Conservation (phyloP, 139 green algal genomes). For the Closterium sp. region DNA sequence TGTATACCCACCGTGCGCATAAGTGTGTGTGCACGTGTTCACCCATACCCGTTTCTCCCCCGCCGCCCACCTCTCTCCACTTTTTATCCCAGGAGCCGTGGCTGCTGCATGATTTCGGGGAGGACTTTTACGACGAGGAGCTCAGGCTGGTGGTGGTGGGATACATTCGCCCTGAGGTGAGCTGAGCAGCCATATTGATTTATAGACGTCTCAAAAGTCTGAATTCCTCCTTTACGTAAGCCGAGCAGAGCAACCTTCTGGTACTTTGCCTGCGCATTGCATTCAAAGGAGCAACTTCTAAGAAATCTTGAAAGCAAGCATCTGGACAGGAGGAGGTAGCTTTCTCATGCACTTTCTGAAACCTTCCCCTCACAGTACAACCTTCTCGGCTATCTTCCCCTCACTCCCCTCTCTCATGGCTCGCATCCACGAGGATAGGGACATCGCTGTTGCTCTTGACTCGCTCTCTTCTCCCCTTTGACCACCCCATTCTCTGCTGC, state of each 20-base stretch:
- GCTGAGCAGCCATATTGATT: not conserved
- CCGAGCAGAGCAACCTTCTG: too few species aligned
- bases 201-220: too few species aligned
- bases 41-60: too few species aligned
- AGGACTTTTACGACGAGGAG: slow-evolving; percentile 79
- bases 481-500: too few species aligned
- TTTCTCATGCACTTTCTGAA: not conserved
- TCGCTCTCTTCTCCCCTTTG: too few species aligned
- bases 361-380: not conserved
- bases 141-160: slow-evolving; percentile 55
- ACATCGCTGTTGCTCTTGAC: slow-evolving; percentile 6
- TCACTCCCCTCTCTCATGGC: slow-evolving; percentile 72
- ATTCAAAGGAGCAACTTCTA: too few species aligned
- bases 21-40: too few species aligned
- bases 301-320: too few species aligned
- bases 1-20: too few species aligned
- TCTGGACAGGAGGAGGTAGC: too few species aligned
- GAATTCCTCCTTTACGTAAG: too few species aligned
- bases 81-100: not conserved
- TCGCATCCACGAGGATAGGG: slow-evolving; percentile 59
- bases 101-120: slow-evolving; percentile 71
- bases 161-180: not conserved
- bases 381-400: slow-evolving; percentile 67
- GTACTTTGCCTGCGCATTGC: not conserved
- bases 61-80: too few species aligned